These are phyloP conservation scores for Pythium angustatum DNA, from an alignment of 352 stramenopile species.

Conservation along the genomic window DNA sequence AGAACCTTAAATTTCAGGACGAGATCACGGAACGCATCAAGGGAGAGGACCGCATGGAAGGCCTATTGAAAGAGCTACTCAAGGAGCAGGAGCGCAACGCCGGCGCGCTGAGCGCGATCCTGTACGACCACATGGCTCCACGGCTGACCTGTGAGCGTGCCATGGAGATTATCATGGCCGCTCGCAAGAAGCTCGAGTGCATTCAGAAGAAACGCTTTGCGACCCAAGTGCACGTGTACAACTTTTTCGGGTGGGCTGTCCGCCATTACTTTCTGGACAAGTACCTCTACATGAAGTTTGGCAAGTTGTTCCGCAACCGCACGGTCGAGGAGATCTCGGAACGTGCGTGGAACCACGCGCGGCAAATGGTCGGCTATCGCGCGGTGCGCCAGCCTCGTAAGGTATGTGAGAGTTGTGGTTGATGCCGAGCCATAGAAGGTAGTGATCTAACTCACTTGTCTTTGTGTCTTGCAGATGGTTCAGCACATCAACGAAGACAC, in stretches of 20 bases:
- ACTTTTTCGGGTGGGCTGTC: slow-evolving; percentile 59
- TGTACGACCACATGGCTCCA: slow-evolving; percentile 21
- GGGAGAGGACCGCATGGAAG: slow-evolving; percentile 57
- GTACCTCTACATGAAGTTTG: slow-evolving; percentile 47
- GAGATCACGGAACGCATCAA: slow-evolving; percentile 50
- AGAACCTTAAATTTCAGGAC: slow-evolving; percentile 52
- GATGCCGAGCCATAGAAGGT: not conserved
- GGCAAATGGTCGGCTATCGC: slow-evolving; percentile 48
- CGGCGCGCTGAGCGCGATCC: slow-evolving; percentile 17
- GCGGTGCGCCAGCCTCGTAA: slow-evolving; percentile 13
- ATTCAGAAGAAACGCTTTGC: slow-evolving; percentile 46
- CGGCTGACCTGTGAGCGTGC: slow-evolving; percentile 34
- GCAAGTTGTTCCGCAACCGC: slow-evolving; percentile 46
- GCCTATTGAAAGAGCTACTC: slow-evolving; percentile 45
- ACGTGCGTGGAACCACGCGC: slow-evolving; percentile 48
- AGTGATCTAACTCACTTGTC: not conserved
- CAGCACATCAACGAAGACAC: slow-evolving; percentile 55
- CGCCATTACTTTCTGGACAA: slow-evolving; percentile 39
- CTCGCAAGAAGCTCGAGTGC: slow-evolving; percentile 33
- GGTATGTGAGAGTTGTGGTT: not conserved
- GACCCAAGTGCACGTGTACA: slow-evolving; percentile 23
- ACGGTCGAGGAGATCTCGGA: slow-evolving; percentile 37
- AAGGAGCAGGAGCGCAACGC: slow-evolving; percentile 27
- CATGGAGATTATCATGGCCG: slow-evolving; percentile 46
- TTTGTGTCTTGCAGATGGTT: slow-evolving; percentile 32